Base-by-base conservation (phyloP, 345 rosid species). In the Aegle marmelos region DNA sequence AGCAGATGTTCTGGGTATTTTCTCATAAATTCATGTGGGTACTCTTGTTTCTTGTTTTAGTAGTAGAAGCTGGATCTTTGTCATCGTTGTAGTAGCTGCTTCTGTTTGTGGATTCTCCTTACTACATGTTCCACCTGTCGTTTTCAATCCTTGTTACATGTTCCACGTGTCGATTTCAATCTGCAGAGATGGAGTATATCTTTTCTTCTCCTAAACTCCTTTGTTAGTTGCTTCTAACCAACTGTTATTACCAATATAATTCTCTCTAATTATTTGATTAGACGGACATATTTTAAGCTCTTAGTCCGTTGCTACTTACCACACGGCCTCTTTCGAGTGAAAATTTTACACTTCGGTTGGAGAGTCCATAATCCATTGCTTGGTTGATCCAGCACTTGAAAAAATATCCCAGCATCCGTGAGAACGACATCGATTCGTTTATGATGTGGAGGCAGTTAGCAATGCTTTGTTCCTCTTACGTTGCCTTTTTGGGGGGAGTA, bases 91-190 rank as follows among this genome's bases (percentile, higher is more conserved):
- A 74, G 73, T 41, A 25, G 61, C 36, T 70, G 54, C 66, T 69
- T 75, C 63, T 62, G 58, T 72, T 78, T 63, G 33, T 61, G 72
- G 72, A 53, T 74, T 82, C 64, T 69, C 76, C 73, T 31, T 25
- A 34, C n/a, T 50, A 37, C 28, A 74, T 73, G 53, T 74, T 79
- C 63, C 78, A 33, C 58, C 31, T 50, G 74, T 74, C 82, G 21
- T 45, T 58, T 66, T 79, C 16, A 11, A 11, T 69, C 79, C 73
- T 31, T 24, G 28, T 37, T 50, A 37, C 36, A 68, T 73, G 36
- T 74, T 79, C 63, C 78, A 31, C 58, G 24, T 50, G 74, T 74
- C 82, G 21, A 45, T 45, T 66, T 68, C 82, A 58, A 56, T 48
- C 22, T 50, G 68, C 48, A 37, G 31, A 28, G 41, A 78, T 73